A percentile compares a stretch with the other conserved stretches of the same genome.
Conservation (phyloP, 2,329 filamentous ascomycete species). For the Sarocladium brachiariae region DNA sequence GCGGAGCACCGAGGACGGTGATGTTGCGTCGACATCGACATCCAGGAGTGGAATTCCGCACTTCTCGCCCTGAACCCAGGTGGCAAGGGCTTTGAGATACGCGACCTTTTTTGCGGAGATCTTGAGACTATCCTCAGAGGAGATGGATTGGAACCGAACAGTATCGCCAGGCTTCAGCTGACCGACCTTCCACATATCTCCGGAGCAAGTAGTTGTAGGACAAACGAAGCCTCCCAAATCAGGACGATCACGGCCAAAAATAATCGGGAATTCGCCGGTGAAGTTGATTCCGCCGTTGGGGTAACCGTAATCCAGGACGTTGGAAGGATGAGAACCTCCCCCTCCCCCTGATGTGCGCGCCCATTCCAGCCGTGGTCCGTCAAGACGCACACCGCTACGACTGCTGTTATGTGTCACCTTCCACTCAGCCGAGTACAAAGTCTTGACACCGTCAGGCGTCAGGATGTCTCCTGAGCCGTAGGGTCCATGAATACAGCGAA, state of each 20-base stretch:
- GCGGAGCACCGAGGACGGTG: slow-evolving; percentile 15
- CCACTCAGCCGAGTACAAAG: slow-evolving; percentile 51
- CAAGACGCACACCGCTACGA: slow-evolving; percentile 51
- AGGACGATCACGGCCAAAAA: slow-evolving; percentile 52
- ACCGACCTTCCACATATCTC: slow-evolving; percentile 55
- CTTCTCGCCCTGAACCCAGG: background rate
- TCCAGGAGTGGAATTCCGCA: slow-evolving; percentile 5
- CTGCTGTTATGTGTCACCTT: slow-evolving; percentile 55
- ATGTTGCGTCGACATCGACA: background rate
- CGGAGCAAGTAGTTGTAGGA: slow-evolving; percentile 47
- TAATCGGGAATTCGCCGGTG: slow-evolving; percentile 54
- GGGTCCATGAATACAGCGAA: slow-evolving; percentile 26
- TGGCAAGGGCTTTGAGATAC: slow-evolving; percentile 2
- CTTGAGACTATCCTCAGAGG: background rate
- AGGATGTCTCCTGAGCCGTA: slow-evolving; percentile 25
- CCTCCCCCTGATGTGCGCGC: slow-evolving; percentile 53
- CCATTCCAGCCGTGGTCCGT: slow-evolving; percentile 53
- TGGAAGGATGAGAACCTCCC: slow-evolving; percentile 55
- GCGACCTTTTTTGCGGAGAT: slow-evolving; percentile 8
- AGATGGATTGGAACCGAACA: background rate
- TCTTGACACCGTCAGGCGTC: slow-evolving; percentile 42
- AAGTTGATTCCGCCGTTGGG: slow-evolving; percentile 53
- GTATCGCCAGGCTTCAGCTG: slow-evolving; percentile 53
- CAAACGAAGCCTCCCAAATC: slow-evolving; percentile 56
- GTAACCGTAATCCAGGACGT: slow-evolving; percentile 33